Evolutionary conservation across 2,329 filamentous ascomycete species (phyloP).

Genomic region (Claviceps quebecensis): DNA sequence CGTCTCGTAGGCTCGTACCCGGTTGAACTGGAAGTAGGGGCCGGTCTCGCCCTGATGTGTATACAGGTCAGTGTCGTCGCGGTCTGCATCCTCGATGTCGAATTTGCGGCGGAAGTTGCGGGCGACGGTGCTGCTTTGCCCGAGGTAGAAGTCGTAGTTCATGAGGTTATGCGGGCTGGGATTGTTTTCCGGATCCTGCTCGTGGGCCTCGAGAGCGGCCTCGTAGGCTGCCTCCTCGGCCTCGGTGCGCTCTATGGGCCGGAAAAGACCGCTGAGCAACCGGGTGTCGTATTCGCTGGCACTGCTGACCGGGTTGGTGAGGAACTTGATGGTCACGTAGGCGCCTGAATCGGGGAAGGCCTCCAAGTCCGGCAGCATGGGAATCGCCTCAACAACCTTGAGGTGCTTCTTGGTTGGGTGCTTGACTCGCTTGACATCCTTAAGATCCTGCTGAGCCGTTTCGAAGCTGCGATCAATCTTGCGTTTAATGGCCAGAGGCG

Average conservation of each 20-base stretch:
- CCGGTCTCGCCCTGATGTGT: slow-evolving; percentile 32
- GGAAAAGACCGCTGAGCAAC: slow-evolving; percentile 46
- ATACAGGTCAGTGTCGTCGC: slow-evolving; percentile 40
- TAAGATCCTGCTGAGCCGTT: slow-evolving; percentile 37
- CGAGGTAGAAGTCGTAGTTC: slow-evolving; percentile 55
- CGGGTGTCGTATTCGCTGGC: slow-evolving; percentile 41
- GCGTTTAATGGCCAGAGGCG: slow-evolving; percentile 51
- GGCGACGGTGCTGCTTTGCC: slow-evolving; percentile 32
- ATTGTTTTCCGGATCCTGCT: slow-evolving; percentile 40
- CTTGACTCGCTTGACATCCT: slow-evolving; percentile 37
- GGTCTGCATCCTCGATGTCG: slow-evolving; percentile 40
- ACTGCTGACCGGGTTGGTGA: slow-evolving; percentile 46
- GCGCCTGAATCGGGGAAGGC: slow-evolving; percentile 57
- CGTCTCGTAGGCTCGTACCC: slow-evolving; percentile 51
- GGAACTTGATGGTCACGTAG: slow-evolving; percentile 57
- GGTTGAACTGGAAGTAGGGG: slow-evolving; percentile 45
- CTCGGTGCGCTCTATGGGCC: slow-evolving; percentile 41
- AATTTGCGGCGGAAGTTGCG: slow-evolving; percentile 47
- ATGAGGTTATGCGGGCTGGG: slow-evolving; percentile 43
- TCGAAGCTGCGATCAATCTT: slow-evolving; percentile 52
- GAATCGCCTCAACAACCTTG: slow-evolving; percentile 44
- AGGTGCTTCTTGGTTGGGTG: slow-evolving; percentile 46
- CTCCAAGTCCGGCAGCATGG: slow-evolving; percentile 50
- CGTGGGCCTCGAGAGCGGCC: slow-evolving; percentile 36
- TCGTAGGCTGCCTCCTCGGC: slow-evolving; percentile 40